These are phyloP conservation scores for Nigrospora osmanthi DNA, from an alignment of 2,329 filamentous ascomycete species.

Conservation along the genomic window DNA sequence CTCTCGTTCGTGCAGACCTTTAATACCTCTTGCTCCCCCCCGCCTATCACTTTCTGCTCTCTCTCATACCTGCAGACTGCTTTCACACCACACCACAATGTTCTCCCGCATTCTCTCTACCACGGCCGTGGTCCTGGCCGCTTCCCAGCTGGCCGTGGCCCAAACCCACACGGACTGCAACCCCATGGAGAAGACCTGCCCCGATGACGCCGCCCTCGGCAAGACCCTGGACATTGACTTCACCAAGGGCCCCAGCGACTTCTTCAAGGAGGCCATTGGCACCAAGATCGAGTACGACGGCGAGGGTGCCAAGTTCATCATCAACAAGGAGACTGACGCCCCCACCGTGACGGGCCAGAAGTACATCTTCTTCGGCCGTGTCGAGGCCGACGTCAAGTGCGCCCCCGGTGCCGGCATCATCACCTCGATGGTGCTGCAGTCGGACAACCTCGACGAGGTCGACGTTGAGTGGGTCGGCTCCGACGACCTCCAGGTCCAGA, in stretches of 20 bases:
- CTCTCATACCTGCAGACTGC: no score
- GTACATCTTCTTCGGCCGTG: conserved; percentile 95
- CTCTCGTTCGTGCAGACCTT: no score
- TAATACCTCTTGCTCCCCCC: no score
- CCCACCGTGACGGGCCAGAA: conserved; percentile 70
- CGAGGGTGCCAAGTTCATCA: conserved; percentile 53
- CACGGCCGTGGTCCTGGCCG: conserved; percentile 39
- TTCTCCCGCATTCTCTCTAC: conserved; percentile 37
- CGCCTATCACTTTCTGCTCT: no score
- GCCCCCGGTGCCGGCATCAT: conserved; percentile 80
- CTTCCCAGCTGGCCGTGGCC: conserved; percentile 39
- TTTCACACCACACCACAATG: conserved; percentile 17
- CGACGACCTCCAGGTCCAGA: conserved; percentile 67
- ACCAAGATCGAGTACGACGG: conserved; percentile 39
- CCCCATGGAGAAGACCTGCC: conserved; percentile 53
- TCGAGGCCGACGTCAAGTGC: conserved; percentile 72
- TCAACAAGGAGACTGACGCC: conserved; percentile 56
- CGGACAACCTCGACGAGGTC: conserved; percentile 86
- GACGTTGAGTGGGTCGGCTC: conserved; percentile 94
- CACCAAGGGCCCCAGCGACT: conserved; percentile 54
- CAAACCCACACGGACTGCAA: conserved; percentile 52
- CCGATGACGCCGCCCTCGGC: conserved; percentile 69
- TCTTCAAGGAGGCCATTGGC: conserved; percentile 37
- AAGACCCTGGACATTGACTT: conserved; percentile 62
- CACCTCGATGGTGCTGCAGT: conserved; percentile 83